Evolutionary conservation across 2,329 filamentous ascomycete genomes (phyloP), one percentile per base, ranked within the genome.

Genomic region (Didymella pomorum): DNA sequence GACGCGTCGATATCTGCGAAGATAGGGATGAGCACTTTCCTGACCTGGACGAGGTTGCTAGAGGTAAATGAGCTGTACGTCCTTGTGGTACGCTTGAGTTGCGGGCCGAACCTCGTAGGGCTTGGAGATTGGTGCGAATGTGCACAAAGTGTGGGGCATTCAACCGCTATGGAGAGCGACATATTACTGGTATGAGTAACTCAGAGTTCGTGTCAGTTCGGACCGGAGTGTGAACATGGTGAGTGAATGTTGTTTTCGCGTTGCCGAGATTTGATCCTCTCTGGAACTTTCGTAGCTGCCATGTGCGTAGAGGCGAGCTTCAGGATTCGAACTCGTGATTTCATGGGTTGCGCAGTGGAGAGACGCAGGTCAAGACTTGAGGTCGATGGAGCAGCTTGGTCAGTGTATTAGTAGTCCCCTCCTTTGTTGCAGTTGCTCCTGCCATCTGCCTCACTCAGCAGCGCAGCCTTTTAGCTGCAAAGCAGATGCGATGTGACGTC

Each of bases 11-110:
- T 11, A 33, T 23, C 41, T 39, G 46, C 18, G 23, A 26, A 39
- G 29, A 48, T 25, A 21, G 12, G 4, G 25, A 28, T 18, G 53
- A 46, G 46, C 31, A 11, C 12, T 25, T 4, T 18, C 46, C 29
- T 8, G 18, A 25, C 33, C 45, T 20, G 53, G 39, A 25, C 8
- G 29, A 41, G 11, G 39, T 31, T 39, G 39, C 28, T 23, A 18
- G 46, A 37, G 20, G 23, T 11, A 45, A 43, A 50, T 46, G 46
- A 45, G 46, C 49, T 41, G 53, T 50, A 45, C 41, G 29, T 21
- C 23, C 25, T 41, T 41, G 53, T 56, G 23, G 28, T 23, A 56
- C 53, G 41, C n/a, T 16, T 28, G 28, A 25, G 45, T 29, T 29
- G 18, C 28, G 6, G n/a, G 18, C 18, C 37, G 21, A 41, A 33